Percentiles rank a stretch among this genome's conserved stretches.
phyloP scores from a whole-genome alignment of 345 rosid species.

The Pistacia atlantica region DNA sequence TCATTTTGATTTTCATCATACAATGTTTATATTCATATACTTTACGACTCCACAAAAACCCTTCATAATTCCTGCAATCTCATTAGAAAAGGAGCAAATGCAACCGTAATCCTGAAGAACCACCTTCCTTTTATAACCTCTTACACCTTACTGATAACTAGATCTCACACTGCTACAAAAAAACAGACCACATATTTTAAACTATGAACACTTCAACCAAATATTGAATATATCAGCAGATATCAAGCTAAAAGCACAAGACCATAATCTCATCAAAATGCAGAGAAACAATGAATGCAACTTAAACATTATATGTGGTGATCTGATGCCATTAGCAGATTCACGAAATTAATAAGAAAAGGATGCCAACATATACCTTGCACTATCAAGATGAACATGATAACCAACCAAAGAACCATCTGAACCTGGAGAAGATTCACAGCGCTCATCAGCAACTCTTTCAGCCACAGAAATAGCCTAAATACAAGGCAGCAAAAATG shows the following conservation, averaged over 20 bases:
- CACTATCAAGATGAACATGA: slow-evolving; percentile 97
- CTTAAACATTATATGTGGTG: not conserved
- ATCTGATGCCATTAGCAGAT: not conserved
- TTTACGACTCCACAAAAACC: not conserved
- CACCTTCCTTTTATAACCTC: not conserved
- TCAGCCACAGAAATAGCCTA: slow-evolving; percentile 98
- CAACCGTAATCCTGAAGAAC: not conserved
- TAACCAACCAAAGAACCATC: slow-evolving; percentile 87
- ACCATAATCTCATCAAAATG: slow-evolving; percentile 2
- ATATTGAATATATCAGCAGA: not conserved
- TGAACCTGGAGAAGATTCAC: slow-evolving; percentile 84
- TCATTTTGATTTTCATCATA: not conserved
- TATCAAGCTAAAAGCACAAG: slow-evolving; percentile 2
- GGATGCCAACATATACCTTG: slow-evolving; percentile 54
- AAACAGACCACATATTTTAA: not conserved
- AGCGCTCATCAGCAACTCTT: slow-evolving; percentile 94
- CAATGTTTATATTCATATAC: not conserved
- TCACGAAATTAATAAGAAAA: not conserved
- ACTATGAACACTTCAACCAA: not conserved
- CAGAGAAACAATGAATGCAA: slow-evolving; percentile 10
- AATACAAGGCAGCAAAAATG: slow-evolving; percentile 24
- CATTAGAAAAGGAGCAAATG: not conserved
- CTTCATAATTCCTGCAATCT: not conserved
- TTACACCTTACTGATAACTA: not conserved
- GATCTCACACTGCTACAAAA: not conserved